Base-by-base conservation (phyloP, 345 rosid species). In the Gossypium longicalyx region DNA sequence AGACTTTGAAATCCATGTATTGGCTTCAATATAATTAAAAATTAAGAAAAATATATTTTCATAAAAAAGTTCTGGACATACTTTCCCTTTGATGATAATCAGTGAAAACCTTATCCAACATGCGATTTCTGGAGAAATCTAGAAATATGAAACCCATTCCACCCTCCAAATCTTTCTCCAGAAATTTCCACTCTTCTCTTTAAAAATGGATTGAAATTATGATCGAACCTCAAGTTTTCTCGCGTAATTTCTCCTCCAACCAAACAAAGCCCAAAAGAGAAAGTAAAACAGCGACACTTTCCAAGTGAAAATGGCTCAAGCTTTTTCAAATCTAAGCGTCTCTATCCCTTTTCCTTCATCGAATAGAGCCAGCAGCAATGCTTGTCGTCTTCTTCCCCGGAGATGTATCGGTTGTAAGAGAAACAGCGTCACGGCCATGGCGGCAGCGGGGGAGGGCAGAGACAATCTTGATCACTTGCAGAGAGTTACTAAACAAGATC, bases 391-490 rank as follows among this genome's bases (percentile, higher is more conserved):
- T 57, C 15, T 11, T 57, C 62, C 62, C 62, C 29, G 4, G 29
- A 57, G 16, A 63, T 9, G 48, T 4, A 11, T 63, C 23, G 44
- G 56, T 16, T 67, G 56, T 67, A 67, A 74, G 59, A 74, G 19
- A 0, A 57, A 57, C 67, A 49, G 76, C 59, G 76, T 79, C 68
- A 78, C 62, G 80, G 87, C 83, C 9, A 41, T 72, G 62, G 62
- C 62, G 62, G 58, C 58, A 74, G 73, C 84, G 20, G 70, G 73
- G 4, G 80, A 82, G 11, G 53, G 63, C 72, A 77, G 85, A 76
- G 87, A 85, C 25, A 83, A 75, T 73, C 85, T 86, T 22, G 91
- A 87, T 70, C 85, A 74, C 76, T 62, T 84, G 73, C 87, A 83
- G 75, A 82, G 87, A 74, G 62, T 57, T 22, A 22, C 27, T 22